Evolutionary conservation across 495 filamentous ascomycete genomes (phyloP).

Genomic region (Hypoxylon rickii): DNA sequence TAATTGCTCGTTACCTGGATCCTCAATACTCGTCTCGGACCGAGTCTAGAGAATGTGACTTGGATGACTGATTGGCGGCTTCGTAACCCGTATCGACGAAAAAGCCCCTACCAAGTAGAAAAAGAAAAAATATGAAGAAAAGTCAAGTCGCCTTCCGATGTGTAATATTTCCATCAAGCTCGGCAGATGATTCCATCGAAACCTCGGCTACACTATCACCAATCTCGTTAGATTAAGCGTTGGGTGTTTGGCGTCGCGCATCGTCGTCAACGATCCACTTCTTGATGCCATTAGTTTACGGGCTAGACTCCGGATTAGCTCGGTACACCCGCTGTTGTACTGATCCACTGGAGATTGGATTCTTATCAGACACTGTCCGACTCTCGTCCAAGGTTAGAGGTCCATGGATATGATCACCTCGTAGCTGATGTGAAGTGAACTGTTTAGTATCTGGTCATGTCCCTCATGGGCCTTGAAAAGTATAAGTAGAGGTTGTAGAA

Average conservation of each 20-base stretch:
- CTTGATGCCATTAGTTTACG: constrained; percentile 1
- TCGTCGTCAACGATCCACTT: constrained; percentile 23
- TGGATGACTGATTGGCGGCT: too few species aligned
- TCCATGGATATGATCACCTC: background rate
- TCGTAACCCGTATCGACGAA: too few species aligned
- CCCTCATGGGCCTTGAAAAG: too few species aligned
- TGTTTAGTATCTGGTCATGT: background rate
- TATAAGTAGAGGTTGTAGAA: too few species aligned
- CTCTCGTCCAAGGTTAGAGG: background rate
- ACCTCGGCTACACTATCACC: constrained; percentile 20
- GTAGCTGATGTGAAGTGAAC: background rate
- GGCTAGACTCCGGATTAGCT: background rate
- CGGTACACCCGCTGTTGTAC: background rate
- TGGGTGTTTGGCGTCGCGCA: too few species aligned
- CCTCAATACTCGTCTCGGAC: too few species aligned
- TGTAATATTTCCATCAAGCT: constrained; percentile 6
- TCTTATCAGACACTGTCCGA: too few species aligned
- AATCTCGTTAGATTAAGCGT: constrained; percentile 11
- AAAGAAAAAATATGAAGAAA: background rate
- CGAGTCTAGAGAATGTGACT: too few species aligned
- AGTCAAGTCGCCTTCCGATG: background rate
- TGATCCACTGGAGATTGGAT: background rate
- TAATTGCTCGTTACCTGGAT: too few species aligned
- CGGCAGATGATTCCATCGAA: constrained; percentile 16
- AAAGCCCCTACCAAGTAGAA: too few species aligned